Evolutionary conservation across 345 rosid species (phyloP).

Genomic region (Erysimum cheiranthoides): DNA sequence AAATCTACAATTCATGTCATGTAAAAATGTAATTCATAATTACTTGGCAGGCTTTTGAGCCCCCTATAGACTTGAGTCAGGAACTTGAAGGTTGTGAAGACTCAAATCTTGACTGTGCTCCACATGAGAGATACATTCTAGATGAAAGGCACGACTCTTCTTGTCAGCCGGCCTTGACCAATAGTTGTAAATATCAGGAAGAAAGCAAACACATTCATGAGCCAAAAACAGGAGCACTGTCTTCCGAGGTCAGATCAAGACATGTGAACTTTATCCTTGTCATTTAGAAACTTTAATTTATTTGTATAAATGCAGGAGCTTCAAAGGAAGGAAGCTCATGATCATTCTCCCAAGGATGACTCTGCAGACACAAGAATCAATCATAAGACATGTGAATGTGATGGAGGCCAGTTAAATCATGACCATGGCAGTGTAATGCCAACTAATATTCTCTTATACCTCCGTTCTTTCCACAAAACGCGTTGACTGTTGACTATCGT

Average conservation of each 20-base stretch:
- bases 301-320: constrained; percentile 69
- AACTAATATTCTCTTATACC: constrained; percentile 18
- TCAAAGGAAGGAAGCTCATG: constrained; percentile 48
- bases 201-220: constrained; percentile 40
- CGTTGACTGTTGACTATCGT: not conserved
- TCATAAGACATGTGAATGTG: constrained; percentile 42
- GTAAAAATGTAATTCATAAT: constrained; percentile 27
- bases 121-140: constrained; percentile 51
- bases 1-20: constrained; percentile 22
- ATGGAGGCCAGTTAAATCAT: constrained; percentile 44
- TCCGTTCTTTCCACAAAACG: constrained; percentile 3
- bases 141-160: constrained; percentile 55
- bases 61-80: constrained; percentile 95
- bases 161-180: constrained; percentile 49
- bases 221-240: constrained; percentile 33
- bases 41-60: constrained; percentile 86
- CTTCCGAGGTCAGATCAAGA: constrained; percentile 46
- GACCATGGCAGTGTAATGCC: constrained; percentile 69
- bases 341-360: constrained; percentile 37
- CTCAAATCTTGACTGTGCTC: constrained; percentile 50
- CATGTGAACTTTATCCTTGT: constrained; percentile 24
- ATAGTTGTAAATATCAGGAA: constrained; percentile 51
- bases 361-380: constrained; percentile 40
- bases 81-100: constrained; percentile 61
- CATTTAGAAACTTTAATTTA: constrained; percentile 37